A percentile compares a stretch with the other conserved stretches of the same genome.
These are phyloP conservation scores for Pluteus cervinus DNA, from an alignment of 768 basidiomycete species.

Conservation along the genomic window DNA sequence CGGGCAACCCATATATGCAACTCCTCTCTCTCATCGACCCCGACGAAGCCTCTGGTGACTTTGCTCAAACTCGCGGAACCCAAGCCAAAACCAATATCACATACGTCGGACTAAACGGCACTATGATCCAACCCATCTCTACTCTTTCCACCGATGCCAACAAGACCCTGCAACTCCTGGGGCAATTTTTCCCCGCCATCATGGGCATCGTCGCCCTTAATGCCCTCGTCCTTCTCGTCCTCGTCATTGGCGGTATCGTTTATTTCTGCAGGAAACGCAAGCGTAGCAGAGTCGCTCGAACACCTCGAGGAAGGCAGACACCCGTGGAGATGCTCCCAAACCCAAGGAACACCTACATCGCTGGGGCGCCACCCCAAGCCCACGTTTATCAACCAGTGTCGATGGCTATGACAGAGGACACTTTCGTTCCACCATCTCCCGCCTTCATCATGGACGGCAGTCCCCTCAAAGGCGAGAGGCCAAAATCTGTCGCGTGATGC, in stretches of 20 bases:
- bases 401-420: slow-evolving; percentile 54
- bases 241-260: slow-evolving; percentile 47
- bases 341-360: slow-evolving; percentile 34
- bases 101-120: slow-evolving; percentile 46
- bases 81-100: slow-evolving; percentile 61
- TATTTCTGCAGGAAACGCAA: slow-evolving; percentile 46
- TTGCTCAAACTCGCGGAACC: slow-evolving; percentile 63
- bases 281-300: slow-evolving; percentile 19
- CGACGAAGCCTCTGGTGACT: slow-evolving; percentile 62
- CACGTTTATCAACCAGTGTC: slow-evolving; percentile 74
- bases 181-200: slow-evolving; percentile 64
- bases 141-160: slow-evolving; percentile 54
- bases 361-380: slow-evolving; percentile 18
- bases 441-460: slow-evolving; percentile 39
- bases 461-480: slow-evolving; percentile 29
- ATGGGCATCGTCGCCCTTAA: slow-evolving; percentile 75
- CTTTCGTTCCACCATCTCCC: slow-evolving; percentile 54
- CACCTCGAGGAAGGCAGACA: slow-evolving; percentile 14
- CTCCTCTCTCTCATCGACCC: slow-evolving; percentile 67
- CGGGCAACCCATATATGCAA: slow-evolving; percentile 77
- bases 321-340: slow-evolving; percentile 37
- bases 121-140: slow-evolving; percentile 37
- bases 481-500: slow-evolving; percentile 35
- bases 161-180: slow-evolving; percentile 55
- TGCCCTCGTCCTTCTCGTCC: slow-evolving; percentile 57